These are phyloP conservation scores for Botrytis hyacinthi DNA, from an alignment of 2,329 filamentous ascomycete genomes.

Conservation along the genomic window DNA sequence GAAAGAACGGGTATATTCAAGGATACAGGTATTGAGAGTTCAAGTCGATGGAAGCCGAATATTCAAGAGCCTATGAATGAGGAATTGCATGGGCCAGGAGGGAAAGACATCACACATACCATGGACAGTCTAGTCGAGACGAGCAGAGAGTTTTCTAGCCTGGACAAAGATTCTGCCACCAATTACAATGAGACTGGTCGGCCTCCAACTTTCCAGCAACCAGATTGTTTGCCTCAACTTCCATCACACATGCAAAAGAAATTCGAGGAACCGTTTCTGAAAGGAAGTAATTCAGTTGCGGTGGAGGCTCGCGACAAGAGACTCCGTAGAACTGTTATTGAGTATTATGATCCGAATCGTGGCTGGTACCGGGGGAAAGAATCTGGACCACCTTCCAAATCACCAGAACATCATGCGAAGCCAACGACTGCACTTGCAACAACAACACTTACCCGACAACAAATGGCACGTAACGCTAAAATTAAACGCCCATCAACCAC, in stretches of 20 bases:
- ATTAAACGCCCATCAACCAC: slow-evolving; percentile 32
- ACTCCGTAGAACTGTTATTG: slow-evolving; percentile 14
- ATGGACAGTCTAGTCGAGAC: not conserved
- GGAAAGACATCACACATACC: not conserved
- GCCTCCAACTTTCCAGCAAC: not conserved
- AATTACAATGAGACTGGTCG: not conserved
- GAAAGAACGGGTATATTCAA: slow-evolving; percentile 34
- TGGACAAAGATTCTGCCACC: not conserved
- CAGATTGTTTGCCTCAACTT: not conserved
- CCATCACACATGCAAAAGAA: not conserved
- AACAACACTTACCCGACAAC: slow-evolving; percentile 26
- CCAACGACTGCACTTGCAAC: not conserved
- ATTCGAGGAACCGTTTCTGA: not conserved
- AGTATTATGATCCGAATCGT: slow-evolving; percentile 25
- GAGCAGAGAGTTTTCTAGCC: not conserved
- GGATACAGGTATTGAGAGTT: slow-evolving; percentile 31
- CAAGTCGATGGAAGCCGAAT: not conserved
- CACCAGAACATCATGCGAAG: not conserved
- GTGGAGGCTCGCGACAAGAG: not conserved
- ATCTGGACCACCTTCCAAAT: not conserved
- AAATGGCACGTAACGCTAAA: slow-evolving; percentile 31
- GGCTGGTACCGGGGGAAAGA: slow-evolving; percentile 25
- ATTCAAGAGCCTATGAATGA: not conserved
- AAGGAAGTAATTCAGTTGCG: not conserved
- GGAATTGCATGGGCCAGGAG: not conserved